Evolutionary conservation across 768 basidiomycete genomes (phyloP), one percentile per base, ranked within the genome.

Genomic region (Lyophyllum semitale): DNA sequence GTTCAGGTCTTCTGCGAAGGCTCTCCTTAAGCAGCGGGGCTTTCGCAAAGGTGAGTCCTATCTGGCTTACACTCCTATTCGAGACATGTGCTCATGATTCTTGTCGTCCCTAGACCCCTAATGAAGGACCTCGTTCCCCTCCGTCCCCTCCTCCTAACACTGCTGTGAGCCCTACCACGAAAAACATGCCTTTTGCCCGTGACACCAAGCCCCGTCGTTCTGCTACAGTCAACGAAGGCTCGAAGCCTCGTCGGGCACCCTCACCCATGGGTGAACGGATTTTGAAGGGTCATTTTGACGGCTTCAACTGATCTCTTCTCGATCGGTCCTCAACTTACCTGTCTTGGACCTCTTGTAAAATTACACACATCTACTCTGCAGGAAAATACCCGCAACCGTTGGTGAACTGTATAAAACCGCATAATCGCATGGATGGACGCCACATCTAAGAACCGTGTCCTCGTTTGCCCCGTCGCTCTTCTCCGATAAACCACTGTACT

Each of bases 201-300:
- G 64, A 55, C 59, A 73, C 68, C 49, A 71, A 69, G 61, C 75
- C 75, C 13, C 79, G 77, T 53, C 85, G 88, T 18, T 80, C 87
- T n/a, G 82, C 86, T 4, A 88, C 87, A 18, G 66, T 87, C 51
- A 79, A 78, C 40, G 66, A 69, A 45, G 73, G 77, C 13, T 58
- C 69, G n/a, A 79, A 79, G 47, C 79, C 79, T 9, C 84, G 82
- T 52, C 77, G 84, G 57, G 89, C 88, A 2, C 91, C 91, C 18
- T 91, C 89, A 35, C 91, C 91, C 6, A 93, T 93, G 92, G 93
- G 91, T 59, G 92, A 94, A 72, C 80, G 92, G 55, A 93, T 94
- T 57, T 80, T 94, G 62, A 94, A 91, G 76, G 92, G 92, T 8
- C 92, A 94, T 63, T 94, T 93, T 62, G 92, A 94, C 66, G 88